phyloP scores from a whole-genome alignment of 2,329 filamentous ascomycete species.

The Mycosphaerella sp. region DNA sequence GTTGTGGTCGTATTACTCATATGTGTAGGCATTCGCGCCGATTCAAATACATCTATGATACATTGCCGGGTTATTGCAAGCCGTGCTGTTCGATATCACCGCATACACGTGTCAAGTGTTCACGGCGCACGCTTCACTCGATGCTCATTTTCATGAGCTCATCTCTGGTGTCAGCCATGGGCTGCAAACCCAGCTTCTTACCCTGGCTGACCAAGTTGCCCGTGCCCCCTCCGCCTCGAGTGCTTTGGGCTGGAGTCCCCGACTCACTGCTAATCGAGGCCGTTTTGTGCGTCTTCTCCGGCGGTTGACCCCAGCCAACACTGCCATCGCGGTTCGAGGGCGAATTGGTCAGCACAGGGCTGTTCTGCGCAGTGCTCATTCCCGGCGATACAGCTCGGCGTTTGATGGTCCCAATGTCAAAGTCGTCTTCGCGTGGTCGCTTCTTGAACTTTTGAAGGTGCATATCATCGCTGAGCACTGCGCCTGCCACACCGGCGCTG shows the following conservation, averaged over 20 bases:
- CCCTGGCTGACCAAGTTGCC: conserved; percentile 22
- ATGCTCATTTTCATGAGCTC: conserved; percentile 78
- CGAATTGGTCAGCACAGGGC: conserved; percentile 73
- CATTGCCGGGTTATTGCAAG: too few relatives aligned
- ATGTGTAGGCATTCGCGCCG: too few relatives aligned
- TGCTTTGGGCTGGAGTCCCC: conserved; percentile 3
- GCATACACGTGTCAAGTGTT: background rate
- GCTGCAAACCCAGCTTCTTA: conserved; percentile 72
- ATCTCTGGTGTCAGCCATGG: conserved; percentile 94
- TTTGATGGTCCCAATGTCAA: conserved; percentile 84
- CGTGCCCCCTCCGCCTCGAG: conserved; percentile 9
- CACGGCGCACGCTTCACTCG: background rate
- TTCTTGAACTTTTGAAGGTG: conserved; percentile 54
- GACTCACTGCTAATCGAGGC: conserved; percentile 12
- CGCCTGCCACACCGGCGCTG: conserved; percentile 14
- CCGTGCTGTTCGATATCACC: background rate
- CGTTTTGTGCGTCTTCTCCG: conserved; percentile 36
- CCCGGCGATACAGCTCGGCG: conserved; percentile 85
- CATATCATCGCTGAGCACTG: conserved; percentile 31
- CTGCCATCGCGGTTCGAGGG: conserved; percentile 62
- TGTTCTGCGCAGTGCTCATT: conserved; percentile 79
- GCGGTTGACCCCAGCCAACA: conserved; percentile 64
- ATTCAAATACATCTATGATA: background rate
- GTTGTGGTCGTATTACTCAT: background rate
- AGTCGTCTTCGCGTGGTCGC: conserved; percentile 82